Percentiles rank a stretch among this genome's conserved stretches.
These are phyloP conservation scores for Psidium guajava DNA, from an alignment of 345 rosid genomes.

Conservation along the genomic window DNA sequence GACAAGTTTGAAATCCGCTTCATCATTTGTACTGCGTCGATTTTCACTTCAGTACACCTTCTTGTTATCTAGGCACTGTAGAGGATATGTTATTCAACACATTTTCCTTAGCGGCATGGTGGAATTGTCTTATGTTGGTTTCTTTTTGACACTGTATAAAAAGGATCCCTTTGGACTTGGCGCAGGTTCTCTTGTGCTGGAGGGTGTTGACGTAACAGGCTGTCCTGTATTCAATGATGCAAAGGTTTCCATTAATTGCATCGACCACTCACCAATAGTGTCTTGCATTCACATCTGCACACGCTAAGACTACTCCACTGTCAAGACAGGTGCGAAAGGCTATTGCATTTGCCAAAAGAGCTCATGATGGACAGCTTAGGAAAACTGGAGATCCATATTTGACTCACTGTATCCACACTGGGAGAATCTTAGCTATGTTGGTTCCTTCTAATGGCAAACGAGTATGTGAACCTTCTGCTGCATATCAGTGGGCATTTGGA, in stretches of 20 bases:
- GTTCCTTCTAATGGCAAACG: constrained; percentile 51
- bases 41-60: not conserved
- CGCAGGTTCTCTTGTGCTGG: constrained; percentile 40
- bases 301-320: constrained; percentile 17
- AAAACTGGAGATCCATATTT: constrained; percentile 66
- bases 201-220: constrained; percentile 61
- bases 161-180: not conserved
- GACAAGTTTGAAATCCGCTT: not conserved
- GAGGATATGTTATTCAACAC: not conserved
- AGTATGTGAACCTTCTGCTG: constrained; percentile 12
- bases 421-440: constrained; percentile 52
- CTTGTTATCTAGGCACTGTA: not conserved
- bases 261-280: not conserved
- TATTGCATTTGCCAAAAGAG: constrained; percentile 52
- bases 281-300: constrained; percentile 4
- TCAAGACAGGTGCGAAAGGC: constrained; percentile 77
- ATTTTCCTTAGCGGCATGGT: not conserved
- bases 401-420: constrained; percentile 59
- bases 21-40: not conserved
- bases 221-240: constrained; percentile 45
- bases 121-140: not conserved
- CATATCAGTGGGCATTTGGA: not conserved
- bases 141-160: not conserved
- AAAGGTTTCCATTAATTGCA: constrained; percentile 27
- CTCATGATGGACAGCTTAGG: constrained; percentile 57